phyloP scores from a whole-genome alignment of 1,284 basidiomycete species.

The Ceratobasidium papillatum region DNA sequence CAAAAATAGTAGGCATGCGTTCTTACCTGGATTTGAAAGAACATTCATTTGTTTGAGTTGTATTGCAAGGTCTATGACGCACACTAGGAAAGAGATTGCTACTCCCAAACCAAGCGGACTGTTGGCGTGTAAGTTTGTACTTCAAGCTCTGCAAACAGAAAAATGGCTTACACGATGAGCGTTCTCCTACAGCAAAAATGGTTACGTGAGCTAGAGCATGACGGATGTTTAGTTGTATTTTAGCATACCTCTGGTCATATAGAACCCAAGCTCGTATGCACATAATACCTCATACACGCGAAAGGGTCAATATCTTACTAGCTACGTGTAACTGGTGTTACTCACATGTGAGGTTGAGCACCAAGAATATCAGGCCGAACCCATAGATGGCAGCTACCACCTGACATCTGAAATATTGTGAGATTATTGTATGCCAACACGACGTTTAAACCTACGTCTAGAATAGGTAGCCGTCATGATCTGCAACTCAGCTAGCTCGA shows the following conservation, averaged over 20 bases:
- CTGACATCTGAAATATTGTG: not conserved
- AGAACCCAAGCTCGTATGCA: slow-evolving; percentile 23
- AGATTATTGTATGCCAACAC: not conserved
- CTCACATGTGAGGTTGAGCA: slow-evolving; percentile 29
- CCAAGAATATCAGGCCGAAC: slow-evolving; percentile 1
- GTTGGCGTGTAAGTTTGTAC: not conserved
- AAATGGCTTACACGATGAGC: not conserved
- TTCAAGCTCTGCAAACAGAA: not conserved
- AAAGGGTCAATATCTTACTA: not conserved
- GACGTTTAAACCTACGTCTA: not conserved
- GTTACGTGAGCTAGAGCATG: not conserved
- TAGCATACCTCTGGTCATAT: slow-evolving; percentile 18
- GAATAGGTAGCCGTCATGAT: not conserved
- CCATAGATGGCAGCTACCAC: not conserved
- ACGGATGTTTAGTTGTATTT: not conserved
- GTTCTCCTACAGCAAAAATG: not conserved
- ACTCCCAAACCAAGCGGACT: not conserved
- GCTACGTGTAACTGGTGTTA: no score
- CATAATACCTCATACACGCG: slow-evolving; percentile 1
- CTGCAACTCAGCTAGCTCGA: not conserved
- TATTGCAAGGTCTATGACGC: not conserved
- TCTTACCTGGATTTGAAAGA: slow-evolving; percentile 9
- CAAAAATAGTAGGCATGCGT: not conserved
- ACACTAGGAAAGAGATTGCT: not conserved
- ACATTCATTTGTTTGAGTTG: not conserved